phyloP scores from a whole-genome alignment of 108 stramenopile genomes.

The Skeletonema grethae region DNA sequence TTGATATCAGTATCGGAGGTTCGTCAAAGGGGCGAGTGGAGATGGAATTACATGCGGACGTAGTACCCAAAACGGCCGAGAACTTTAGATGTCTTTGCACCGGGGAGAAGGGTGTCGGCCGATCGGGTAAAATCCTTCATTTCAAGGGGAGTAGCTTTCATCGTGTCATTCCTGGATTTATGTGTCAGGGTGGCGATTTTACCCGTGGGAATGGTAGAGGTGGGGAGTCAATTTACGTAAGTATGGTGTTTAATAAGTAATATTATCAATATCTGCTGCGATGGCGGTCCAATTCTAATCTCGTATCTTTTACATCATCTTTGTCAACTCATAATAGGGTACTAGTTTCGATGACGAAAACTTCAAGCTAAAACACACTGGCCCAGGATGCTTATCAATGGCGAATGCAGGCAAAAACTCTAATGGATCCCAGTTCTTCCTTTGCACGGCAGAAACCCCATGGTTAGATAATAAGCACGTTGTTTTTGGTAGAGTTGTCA shows the following conservation, averaged over 20 bases:
- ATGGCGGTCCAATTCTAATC: constrained; percentile 78
- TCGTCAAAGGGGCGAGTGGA: constrained; percentile 77
- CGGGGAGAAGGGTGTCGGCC: constrained; percentile 82
- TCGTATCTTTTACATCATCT: too few species aligned
- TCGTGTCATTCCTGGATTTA: constrained; percentile 93
- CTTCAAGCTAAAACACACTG: constrained; percentile 60
- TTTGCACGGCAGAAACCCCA: constrained; percentile 91
- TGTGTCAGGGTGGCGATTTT: constrained; percentile 87
- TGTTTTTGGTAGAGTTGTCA: constrained; percentile 92
- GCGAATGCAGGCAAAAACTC: constrained; percentile 95
- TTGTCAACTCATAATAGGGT: constrained; percentile 68
- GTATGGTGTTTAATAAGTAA: neutral
- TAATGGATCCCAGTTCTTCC: constrained; percentile 93
- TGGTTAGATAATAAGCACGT: constrained; percentile 98
- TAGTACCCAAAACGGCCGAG: constrained; percentile 88
- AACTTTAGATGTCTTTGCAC: constrained; percentile 82
- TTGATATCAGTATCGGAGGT: constrained; percentile 93
- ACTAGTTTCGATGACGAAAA: constrained; percentile 93
- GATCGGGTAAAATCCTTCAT: constrained; percentile 69
- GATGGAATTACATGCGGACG: constrained; percentile 87
- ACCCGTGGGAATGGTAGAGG: constrained; percentile 83
- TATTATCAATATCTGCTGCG: too few species aligned
- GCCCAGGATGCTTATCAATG: constrained; percentile 82
- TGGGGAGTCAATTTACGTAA: constrained; percentile 13
- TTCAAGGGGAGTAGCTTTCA: constrained; percentile 96